These are phyloP conservation scores for Pseudozyma pruni DNA, from an alignment of 1,284 basidiomycete species.

Conservation along the genomic window DNA sequence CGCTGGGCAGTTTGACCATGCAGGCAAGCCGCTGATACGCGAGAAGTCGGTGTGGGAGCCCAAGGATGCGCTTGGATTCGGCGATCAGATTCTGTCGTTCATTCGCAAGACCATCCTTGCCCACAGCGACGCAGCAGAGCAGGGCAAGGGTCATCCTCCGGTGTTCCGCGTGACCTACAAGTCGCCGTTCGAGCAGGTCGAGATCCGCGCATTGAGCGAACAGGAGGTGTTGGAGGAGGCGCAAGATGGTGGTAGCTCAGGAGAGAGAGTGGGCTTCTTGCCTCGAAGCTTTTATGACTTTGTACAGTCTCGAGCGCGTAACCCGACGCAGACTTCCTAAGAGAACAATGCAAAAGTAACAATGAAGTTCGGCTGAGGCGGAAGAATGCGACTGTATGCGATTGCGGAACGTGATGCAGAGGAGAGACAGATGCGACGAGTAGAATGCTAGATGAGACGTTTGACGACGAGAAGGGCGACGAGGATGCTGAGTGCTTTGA, in stretches of 20 bases:
- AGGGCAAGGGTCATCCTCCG: constrained; percentile 24
- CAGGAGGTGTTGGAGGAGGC: constrained; percentile 30
- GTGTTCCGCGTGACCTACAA: constrained; percentile 55
- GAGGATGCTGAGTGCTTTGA: constrained; percentile 37
- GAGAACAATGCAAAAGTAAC: neutral
- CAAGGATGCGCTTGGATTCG: constrained; percentile 79
- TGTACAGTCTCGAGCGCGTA: constrained; percentile 15
- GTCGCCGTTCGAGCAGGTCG: constrained; percentile 47
- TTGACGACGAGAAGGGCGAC: constrained; percentile 43
- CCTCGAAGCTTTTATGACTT: constrained; percentile 48
- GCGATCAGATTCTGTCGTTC: constrained; percentile 74
- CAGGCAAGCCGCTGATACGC: constrained; percentile 72
- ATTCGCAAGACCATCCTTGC: constrained; percentile 68
- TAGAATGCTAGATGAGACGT: constrained; percentile 27
- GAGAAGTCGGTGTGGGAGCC: constrained; percentile 83
- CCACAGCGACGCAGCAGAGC: constrained; percentile 2
- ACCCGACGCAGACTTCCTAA: neutral
- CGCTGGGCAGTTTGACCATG: constrained; percentile 79
- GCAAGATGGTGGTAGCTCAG: constrained; percentile 31
- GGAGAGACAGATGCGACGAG: neutral
- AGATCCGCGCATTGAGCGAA: constrained; percentile 10
- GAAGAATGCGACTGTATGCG: constrained; percentile 5
- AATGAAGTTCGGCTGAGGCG: constrained; percentile 1
- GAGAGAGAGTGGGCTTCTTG: constrained; percentile 50
- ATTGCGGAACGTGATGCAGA: neutral